A percentile compares a stretch with the other conserved stretches of the same genome.
phyloP scores from a whole-genome alignment of 257 asterid species.

The Nicotiana tomentosiformis region DNA sequence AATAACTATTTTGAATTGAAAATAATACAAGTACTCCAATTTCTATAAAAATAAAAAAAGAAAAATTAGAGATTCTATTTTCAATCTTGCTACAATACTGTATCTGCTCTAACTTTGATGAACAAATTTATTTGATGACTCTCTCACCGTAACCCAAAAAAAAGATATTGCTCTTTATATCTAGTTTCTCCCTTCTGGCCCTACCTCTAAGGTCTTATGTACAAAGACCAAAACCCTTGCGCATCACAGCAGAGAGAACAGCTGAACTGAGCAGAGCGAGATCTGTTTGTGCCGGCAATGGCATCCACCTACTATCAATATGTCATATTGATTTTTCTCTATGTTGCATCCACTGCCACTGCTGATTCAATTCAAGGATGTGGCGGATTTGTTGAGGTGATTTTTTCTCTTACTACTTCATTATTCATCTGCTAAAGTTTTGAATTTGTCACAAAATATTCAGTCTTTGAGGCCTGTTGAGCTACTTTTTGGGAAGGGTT shows the following conservation, averaged over 20 bases:
- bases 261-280: background rate
- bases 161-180: background rate
- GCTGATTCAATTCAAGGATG: conserved; percentile 91
- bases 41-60: no score
- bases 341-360: conserved; percentile 14
- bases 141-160: background rate
- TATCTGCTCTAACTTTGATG: background rate
- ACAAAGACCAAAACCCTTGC: background rate
- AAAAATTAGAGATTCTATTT: no score
- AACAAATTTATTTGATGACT: background rate
- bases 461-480: background rate
- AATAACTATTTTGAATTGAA: no score
- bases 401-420: background rate
- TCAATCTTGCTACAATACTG: no score
- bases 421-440: background rate
- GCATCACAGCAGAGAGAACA: background rate
- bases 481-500: background rate
- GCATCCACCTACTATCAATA: background rate
- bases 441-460: background rate
- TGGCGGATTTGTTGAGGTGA: conserved; percentile 95
- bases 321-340: background rate
- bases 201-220: background rate
- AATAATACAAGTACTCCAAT: no score
- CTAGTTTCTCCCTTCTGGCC: background rate
- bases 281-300: conserved; percentile 1